Base-by-base conservation (phyloP, 2,329 filamentous ascomycete genomes). In the Epicoccum sorghinum region DNA sequence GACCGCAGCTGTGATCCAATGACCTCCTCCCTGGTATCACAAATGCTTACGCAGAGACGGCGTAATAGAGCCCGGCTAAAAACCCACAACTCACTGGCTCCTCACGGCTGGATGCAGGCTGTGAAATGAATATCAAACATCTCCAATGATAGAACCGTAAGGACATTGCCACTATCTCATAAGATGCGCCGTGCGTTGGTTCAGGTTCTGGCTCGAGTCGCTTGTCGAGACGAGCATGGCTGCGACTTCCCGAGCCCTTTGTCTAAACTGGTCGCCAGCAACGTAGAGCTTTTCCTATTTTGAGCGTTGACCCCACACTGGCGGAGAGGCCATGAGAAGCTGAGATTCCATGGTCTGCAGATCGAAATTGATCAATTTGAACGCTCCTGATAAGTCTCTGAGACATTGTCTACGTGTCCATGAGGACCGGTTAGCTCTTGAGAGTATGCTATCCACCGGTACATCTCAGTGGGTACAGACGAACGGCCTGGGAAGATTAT, bases 31-130 rank as follows among this genome's bases (percentile, higher is more conserved):
- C 41, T 57, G 49, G 49, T 47, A 47, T 47, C 29, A 14, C 45
- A 52, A 23, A 59, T 64, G 66, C 67, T 71, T 62, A 69, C 59
- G 55, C 55, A 44, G 51, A 44, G 52, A 59, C 51, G 55, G 61
- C 54, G 53, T 44, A 59, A 66, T 59, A 47, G 46, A 42, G 40
- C 43, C 55, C 58, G 64, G 43, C 18, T 62, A 24, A 47, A 23
- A 57, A 52, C 56, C 39, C 40, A 44, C 55, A 42, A 13, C 33
- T 35, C 38, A 52, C 14, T 42, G 39, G 36, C 14, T 40, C 43
- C 47, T 33, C 47, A 48, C 33, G 30, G 51, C 50, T 48, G 42
- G 36, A 25, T 53, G 23, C 9, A 40, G 18, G 43, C 36, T 39
- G 27, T 45, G 47, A 38, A 39, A 47, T 43, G 37, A 38, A 29